Percentiles rank a stretch among this genome's conserved stretches.
phyloP scores from a whole-genome alignment of 805 yeast genomes.

The Ogataea paradorogensis region DNA sequence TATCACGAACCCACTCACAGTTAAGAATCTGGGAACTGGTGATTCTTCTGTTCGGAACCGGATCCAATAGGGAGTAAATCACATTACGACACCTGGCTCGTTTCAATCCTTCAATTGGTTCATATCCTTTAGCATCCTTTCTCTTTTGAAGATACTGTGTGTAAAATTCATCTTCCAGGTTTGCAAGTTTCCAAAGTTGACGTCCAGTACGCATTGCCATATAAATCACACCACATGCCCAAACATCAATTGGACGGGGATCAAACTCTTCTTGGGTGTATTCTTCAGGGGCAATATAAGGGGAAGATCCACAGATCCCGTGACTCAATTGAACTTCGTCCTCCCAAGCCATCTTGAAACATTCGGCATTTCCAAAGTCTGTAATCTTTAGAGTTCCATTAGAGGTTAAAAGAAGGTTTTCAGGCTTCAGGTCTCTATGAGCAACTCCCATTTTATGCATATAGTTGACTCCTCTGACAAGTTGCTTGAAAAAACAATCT shows the following conservation, averaged over 20 bases:
- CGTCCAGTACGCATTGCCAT: conserved; percentile 95
- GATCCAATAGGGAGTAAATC: conserved; percentile 89
- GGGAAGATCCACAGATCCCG: conserved; percentile 83
- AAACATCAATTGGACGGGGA: conserved; percentile 77
- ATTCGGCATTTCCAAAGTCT: conserved; percentile 84
- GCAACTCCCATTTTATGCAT: conserved; percentile 90
- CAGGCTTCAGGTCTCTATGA: conserved; percentile 89
- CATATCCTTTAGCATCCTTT: conserved; percentile 81
- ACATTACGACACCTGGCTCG: conserved; percentile 90
- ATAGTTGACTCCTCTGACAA: conserved; percentile 77
- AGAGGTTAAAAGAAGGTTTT: conserved; percentile 70
- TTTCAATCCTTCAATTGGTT: conserved; percentile 83
- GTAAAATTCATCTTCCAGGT: conserved; percentile 77
- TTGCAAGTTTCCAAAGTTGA: conserved; percentile 87
- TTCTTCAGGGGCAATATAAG: conserved; percentile 91
- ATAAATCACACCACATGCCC: conserved; percentile 92
- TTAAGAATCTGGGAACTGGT: conserved; percentile 84
- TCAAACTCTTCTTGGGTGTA: conserved; percentile 66
- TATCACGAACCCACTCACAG: conserved; percentile 95
- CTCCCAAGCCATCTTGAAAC: conserved; percentile 86
- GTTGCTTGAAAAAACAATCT: conserved; percentile 85
- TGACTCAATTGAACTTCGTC: conserved; percentile 62
- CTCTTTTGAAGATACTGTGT: conserved; percentile 71
- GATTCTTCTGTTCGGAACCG: conserved; percentile 82
- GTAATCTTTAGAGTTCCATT: conserved; percentile 76